Evolutionary conservation across 2,329 filamentous ascomycete species (phyloP).

Genomic region (Orbilia quercus): DNA sequence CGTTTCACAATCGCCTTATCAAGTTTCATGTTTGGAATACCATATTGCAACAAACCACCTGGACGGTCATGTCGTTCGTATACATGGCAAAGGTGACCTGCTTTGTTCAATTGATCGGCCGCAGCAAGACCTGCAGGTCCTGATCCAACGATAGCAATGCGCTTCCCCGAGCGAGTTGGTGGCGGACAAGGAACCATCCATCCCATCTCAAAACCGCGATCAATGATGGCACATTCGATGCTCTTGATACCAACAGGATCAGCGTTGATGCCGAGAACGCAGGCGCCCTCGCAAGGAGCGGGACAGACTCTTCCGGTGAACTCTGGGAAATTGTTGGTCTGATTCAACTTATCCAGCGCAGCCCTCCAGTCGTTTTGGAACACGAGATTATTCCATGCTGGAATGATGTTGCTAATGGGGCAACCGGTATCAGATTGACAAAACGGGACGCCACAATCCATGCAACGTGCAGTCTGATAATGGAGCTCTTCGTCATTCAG

Average conservation of each 20-base stretch:
- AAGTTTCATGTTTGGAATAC: slow-evolving; percentile 99
- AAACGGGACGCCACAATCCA: slow-evolving; percentile 99
- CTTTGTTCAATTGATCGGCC: slow-evolving; percentile 93
- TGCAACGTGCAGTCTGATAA: slow-evolving; percentile 95
- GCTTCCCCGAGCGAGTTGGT: slow-evolving; percentile 84
- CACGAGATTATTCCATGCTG: slow-evolving; percentile 66
- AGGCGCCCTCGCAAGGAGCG: slow-evolving; percentile 94
- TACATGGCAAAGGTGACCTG: slow-evolving; percentile 86
- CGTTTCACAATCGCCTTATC: slow-evolving; percentile 98
- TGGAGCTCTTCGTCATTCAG: slow-evolving; percentile 95
- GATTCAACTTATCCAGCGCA: slow-evolving; percentile 87
- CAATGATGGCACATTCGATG: slow-evolving; percentile 97
- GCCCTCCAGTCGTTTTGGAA: slow-evolving; percentile 84
- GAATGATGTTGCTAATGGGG: slow-evolving; percentile 96
- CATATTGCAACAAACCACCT: slow-evolving; percentile 89
- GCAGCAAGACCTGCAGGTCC: slow-evolving; percentile 89
- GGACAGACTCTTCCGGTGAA: slow-evolving; percentile 98
- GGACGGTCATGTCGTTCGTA: slow-evolving; percentile 92
- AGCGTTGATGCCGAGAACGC: slow-evolving; percentile 94
- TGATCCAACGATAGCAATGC: slow-evolving; percentile 86
- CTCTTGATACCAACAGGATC: slow-evolving; percentile 98
- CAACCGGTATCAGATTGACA: slow-evolving; percentile 96
- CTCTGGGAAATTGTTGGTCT: slow-evolving; percentile 99
- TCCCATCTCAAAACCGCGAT: slow-evolving; percentile 96
- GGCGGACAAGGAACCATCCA: slow-evolving; percentile 93